Evolutionary conservation across 2,329 filamentous ascomycete species (phyloP).

Genomic region (Botrytis cinerea): DNA sequence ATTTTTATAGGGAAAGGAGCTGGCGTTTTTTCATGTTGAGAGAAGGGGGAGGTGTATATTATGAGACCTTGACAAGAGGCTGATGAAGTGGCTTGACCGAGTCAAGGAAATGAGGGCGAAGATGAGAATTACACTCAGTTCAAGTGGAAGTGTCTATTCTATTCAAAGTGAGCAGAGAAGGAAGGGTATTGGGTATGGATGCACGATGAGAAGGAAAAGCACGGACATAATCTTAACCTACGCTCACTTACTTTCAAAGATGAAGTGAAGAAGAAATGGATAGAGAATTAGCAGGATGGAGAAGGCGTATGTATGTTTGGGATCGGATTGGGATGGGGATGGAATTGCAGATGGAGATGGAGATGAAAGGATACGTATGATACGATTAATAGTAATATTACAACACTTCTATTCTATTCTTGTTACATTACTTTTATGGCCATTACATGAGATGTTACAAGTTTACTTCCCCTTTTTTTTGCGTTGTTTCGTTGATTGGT

Average conservation of each 20-base stretch:
- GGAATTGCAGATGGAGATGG: no score
- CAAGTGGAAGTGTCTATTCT: background rate
- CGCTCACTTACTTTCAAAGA: background rate
- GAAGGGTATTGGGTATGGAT: background rate
- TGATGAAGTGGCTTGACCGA: background rate
- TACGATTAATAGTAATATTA: slow-evolving; percentile 11
- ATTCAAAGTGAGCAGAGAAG: background rate
- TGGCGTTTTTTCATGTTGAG: slow-evolving; percentile 1
- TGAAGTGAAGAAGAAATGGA: background rate
- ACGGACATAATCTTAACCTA: background rate
- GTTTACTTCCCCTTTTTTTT: background rate
- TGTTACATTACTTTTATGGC: background rate
- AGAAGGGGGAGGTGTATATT: background rate
- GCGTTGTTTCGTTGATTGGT: background rate
- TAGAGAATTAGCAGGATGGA: background rate
- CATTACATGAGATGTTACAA: background rate
- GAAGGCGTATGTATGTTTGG: background rate
- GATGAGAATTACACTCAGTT: background rate
- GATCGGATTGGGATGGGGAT: background rate
- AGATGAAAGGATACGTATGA: background rate
- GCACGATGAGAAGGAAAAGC: background rate
- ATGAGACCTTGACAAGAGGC: background rate
- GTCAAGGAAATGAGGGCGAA: background rate
- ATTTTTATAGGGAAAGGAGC: slow-evolving; percentile 16
- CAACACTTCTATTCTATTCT: background rate